Base-by-base conservation (phyloP, 2,329 filamentous ascomycete genomes). In the Diaporthe batatas region DNA sequence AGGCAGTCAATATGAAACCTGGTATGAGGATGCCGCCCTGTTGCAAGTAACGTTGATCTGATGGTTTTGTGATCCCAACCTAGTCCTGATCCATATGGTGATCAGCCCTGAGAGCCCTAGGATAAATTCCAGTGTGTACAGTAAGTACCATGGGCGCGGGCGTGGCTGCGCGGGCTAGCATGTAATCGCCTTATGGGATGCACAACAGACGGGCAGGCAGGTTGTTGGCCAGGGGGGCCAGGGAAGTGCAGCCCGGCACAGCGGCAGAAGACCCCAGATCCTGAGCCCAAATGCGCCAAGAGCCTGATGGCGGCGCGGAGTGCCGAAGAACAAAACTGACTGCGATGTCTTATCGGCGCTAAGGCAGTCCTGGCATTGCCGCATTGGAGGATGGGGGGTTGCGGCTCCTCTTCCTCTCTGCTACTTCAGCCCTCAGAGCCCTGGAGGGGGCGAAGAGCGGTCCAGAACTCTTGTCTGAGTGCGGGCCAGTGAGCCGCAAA, bases 401-500 rank as follows among this genome's bases (percentile, higher is more conserved):
- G 16, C 36, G 36, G 36, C 36, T 39, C 36, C 36, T 39, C 36
- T 14, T 39, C 42, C 39, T 42, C 10, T 11, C 12, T 44, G 42
- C 14, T 18, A 44, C 12, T 44, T 51, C 59, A 65, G 59, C 59
- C 59, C 44, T n/a, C 25, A 16, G 44, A 4, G n/a, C n/a, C n/a
- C n/a, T n/a, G 18, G 47, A 21, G n/a, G 25, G 29, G 25, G 18
- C 23, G 18, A 42, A 42, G 39, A 42, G 62, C 32, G 62, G 62
- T 67, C 62, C 62, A 67, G 62, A 67, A 53, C 62, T 14, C 16
- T 18, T 39, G 29, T 18, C 44, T 53, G 29, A 3, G n/a, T 16
- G 32, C 62, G 62, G 62, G n/a, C 62, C 44, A 67, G 62, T 67
- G 62, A 67, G 62, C 62, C 62, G 62, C 62, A 67, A 39, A 67